Evolutionary conservation across 179 eudicot species (phyloP).

Genomic region (Actinidia polygama): DNA sequence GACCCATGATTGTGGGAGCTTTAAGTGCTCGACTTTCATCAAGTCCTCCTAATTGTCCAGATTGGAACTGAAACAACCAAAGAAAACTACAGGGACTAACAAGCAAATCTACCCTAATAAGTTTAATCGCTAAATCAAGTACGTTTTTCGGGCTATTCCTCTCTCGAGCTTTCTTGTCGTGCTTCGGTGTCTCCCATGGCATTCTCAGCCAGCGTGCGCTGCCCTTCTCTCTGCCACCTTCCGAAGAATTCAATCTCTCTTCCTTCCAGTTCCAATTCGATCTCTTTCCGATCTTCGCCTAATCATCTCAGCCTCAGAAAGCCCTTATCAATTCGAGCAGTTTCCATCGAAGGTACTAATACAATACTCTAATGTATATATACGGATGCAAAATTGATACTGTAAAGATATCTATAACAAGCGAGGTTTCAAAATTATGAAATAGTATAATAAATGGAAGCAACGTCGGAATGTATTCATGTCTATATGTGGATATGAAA

Average conservation of each 20-base stretch:
- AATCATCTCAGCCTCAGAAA: conserved; percentile 38
- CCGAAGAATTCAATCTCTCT: conserved; percentile 16
- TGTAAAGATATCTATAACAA: neutral
- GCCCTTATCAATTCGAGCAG: conserved; percentile 58
- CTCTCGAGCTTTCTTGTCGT: neutral
- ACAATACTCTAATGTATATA: neutral
- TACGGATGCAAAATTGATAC: neutral
- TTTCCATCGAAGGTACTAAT: conserved; percentile 50
- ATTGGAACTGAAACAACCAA: no score
- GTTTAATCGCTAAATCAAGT: neutral
- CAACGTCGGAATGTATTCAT: neutral
- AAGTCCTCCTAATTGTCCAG: no score
- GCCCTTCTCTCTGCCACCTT: conserved; percentile 21
- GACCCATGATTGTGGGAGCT: no score
- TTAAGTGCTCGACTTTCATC: no score
- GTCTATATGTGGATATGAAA: no score
- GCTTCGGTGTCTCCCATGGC: conserved; percentile 28
- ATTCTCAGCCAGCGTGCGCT: conserved; percentile 25
- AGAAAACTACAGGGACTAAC: no score
- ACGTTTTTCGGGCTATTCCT: neutral
- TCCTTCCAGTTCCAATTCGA: conserved; percentile 23
- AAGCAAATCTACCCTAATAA: no score
- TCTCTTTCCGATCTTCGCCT: conserved; percentile 50
- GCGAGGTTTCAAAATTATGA: neutral
- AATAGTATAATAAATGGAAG: neutral